Evolutionary conservation across 306 rosid species (phyloP), one percentile per base, ranked within the genome.

Genomic region (Glycine tomentella): DNA sequence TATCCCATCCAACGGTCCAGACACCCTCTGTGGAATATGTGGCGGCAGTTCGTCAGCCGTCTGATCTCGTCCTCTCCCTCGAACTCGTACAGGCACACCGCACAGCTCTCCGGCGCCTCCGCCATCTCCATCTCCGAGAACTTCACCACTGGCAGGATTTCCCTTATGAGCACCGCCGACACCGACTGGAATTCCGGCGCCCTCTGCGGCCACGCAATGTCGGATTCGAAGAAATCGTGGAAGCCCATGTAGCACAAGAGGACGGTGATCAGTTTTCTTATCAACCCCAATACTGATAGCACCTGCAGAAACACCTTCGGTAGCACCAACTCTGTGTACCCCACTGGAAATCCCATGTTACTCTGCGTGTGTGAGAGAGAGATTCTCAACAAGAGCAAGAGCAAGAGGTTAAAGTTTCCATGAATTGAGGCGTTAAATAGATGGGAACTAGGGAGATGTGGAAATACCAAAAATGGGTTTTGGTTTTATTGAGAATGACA

Each of bases 1-100:
- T 93, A 93, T 0, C 93, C 96, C 81, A 92, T 91, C 99, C 99
- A 95, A 61, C 97, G 96, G 91, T 95, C 97, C 10, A 95, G 82
- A 40, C 99, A 95, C 1, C 86, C 83, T 36, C 73, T 57, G 88
- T 95, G 99, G 84, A 93, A 95, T 5, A 93, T 79, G 77, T 95
- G 99, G 1, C 91, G 86, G 16, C 98, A 95, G 77, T 95, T 93
- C 0, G 86, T 73, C 9, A 95, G 89, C 46, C 88, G 89, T 33
- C 94, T 84, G 90, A 95, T 90, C 87, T 91, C 97, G 9, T 95
- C 97, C 2, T 90, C 84, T 2, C n/a, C 65, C n/a, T 89, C 84
- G 56, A 95, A 95, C 71, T 95, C 97, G 84, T 78, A 88, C 5
- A 95, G 85, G 5, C 98, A 95, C 0, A 95, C 97, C 4, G 96